These are phyloP conservation scores for Bonia amplexicaulis DNA, from an alignment of 176 grass and related monocot genomes.

Conservation along the genomic window DNA sequence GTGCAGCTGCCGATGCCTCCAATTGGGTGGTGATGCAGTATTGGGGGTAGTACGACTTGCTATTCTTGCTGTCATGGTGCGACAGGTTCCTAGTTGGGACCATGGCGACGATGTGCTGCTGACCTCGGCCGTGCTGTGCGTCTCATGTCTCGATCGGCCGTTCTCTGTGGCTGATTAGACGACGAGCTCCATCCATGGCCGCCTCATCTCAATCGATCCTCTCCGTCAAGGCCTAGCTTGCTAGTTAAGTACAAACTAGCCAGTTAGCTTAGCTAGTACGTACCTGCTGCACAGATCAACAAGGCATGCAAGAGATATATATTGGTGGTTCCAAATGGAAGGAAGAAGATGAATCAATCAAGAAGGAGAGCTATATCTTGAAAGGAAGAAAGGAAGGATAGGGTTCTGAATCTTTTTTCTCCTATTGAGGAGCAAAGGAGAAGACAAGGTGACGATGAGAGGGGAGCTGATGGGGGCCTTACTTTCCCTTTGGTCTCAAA, in stretches of 20 bases:
- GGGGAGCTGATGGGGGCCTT: slow-evolving; percentile 20
- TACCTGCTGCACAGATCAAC: neutral
- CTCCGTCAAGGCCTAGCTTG: neutral
- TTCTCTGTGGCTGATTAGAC: neutral
- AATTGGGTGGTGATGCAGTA: slow-evolving; percentile 38
- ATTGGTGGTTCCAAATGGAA: neutral
- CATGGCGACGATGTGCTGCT: slow-evolving; percentile 44
- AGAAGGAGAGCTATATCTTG: neutral
- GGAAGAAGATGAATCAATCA: slow-evolving; percentile 3
- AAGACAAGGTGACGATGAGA: neutral
- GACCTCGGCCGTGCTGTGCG: slow-evolving; percentile 7
- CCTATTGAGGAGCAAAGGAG: slow-evolving; percentile 14
- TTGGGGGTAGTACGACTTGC: slow-evolving; percentile 9
- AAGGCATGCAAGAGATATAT: neutral
- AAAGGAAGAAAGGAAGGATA: neutral
- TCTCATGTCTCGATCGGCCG: slow-evolving; percentile 35
- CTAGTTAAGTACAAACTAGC: neutral
- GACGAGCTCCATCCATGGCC: slow-evolving; percentile 10
- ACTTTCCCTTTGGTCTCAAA: slow-evolving; percentile 40
- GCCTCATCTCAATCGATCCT: slow-evolving; percentile 21
- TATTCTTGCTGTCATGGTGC: slow-evolving; percentile 33
- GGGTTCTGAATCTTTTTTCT: slow-evolving; percentile 6
- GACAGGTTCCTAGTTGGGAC: slow-evolving; percentile 56
- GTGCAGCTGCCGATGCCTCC: slow-evolving; percentile 9
- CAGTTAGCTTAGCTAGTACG: too few relatives aligned